phyloP scores from a whole-genome alignment of 2,329 filamentous ascomycete species.

The Diplodia corticola region DNA sequence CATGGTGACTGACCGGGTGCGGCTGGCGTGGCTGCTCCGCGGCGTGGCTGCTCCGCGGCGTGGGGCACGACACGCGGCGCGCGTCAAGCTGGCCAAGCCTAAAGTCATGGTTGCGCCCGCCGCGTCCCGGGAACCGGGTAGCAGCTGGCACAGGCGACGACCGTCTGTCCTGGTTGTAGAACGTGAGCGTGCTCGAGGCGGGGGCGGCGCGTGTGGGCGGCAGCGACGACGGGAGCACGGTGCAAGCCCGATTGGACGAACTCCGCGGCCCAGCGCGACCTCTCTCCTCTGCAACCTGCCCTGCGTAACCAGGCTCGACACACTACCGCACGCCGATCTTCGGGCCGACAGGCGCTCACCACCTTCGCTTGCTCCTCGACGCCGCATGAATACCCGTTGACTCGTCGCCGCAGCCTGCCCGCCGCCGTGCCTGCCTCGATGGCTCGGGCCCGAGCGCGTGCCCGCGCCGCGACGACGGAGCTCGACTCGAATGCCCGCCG shows the following conservation, averaged over 20 bases:
- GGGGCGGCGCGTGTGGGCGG: too few species aligned
- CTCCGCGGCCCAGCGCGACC: not conserved
- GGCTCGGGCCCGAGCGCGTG: constrained; percentile 8
- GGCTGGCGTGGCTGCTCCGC: too few species aligned
- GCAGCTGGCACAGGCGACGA: not conserved
- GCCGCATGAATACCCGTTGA: not conserved
- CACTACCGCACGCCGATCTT: constrained; percentile 1
- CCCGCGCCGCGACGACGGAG: not conserved
- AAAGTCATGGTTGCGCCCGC: not conserved
- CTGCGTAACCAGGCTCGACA: constrained; percentile 7
- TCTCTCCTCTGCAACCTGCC: not conserved
- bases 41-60: not conserved
- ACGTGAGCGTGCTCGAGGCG: too few species aligned
- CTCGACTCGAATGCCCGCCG: not conserved
- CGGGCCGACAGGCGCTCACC: not conserved
- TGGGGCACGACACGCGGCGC: not conserved
- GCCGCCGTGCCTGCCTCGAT: not conserved
- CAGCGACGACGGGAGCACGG: not conserved
- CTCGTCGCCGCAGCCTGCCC: not conserved
- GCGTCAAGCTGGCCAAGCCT: not conserved
- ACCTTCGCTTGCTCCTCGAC: not conserved
- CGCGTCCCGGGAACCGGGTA: not conserved
- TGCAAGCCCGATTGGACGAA: not conserved
- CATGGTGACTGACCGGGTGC: too few species aligned
- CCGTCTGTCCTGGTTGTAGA: not conserved